Conservation (phyloP, 805 yeast species). For the Pichia sporocuriosa region DNA sequence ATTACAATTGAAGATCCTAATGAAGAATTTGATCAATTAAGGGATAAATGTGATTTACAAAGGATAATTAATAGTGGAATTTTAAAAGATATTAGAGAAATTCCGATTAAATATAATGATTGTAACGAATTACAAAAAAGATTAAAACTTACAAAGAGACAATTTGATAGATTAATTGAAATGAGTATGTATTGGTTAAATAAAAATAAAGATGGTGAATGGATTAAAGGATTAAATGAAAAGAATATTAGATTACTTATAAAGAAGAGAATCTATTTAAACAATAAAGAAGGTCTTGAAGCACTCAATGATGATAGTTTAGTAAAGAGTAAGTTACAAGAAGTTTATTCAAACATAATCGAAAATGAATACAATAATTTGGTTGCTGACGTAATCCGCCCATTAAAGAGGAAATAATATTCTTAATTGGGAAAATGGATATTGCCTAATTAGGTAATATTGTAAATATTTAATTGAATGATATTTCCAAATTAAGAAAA, state of each 20-base stretch:
- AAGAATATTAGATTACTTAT: conserved; percentile 50
- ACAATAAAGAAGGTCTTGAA: conserved; percentile 71
- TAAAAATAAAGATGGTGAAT: conserved; percentile 20
- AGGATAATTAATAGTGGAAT: conserved; percentile 34
- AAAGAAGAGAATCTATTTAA: conserved; percentile 67
- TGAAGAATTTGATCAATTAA: conserved; percentile 82
- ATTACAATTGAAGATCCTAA: conserved; percentile 93
- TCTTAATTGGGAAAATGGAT: too few relatives aligned
- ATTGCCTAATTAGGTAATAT: background rate
- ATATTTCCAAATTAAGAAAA: background rate
- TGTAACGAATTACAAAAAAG: conserved; percentile 39
- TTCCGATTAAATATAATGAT: conserved; percentile 16
- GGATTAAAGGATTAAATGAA: conserved; percentile 21
- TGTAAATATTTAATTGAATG: too few relatives aligned
- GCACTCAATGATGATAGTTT: conserved; percentile 60
- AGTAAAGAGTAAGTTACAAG: conserved; percentile 55
- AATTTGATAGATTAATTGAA: conserved; percentile 70
- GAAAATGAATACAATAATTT: background rate
- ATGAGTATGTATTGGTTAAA: conserved; percentile 51
- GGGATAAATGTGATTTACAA: conserved; percentile 74
- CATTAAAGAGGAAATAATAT: background rate
- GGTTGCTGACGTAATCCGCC: background rate
- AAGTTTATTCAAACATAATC: background rate
- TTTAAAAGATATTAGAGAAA: conserved; percentile 24
- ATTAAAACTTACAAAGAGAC: conserved; percentile 50